Evolutionary conservation across 768 basidiomycete species (phyloP).

Genomic region (Mycena rebaudengoi): DNA sequence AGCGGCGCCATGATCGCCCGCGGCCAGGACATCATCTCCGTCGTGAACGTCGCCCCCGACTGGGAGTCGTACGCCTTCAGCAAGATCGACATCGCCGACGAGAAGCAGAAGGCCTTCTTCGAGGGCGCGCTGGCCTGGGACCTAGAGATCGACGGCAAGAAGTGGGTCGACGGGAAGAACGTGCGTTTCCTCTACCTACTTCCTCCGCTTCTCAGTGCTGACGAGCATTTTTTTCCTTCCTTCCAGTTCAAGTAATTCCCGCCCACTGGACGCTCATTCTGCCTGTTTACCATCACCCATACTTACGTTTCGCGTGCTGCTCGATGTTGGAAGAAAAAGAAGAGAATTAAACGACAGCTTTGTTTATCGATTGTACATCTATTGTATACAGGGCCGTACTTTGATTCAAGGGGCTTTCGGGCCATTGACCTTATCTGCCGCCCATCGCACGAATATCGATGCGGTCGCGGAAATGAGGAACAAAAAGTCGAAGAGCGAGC

Average conservation of each 20-base stretch:
- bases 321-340: conserved; percentile 3
- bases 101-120: conserved; percentile 87
- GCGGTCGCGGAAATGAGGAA: conserved; percentile 68
- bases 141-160: conserved; percentile 86
- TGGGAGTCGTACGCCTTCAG: conserved; percentile 89
- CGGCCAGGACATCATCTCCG: conserved; percentile 75
- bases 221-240: conserved; percentile 4
- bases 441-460: conserved; percentile 64
- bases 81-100: conserved; percentile 77
- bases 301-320: not conserved
- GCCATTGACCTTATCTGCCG: conserved; percentile 47
- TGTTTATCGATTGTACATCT: conserved; percentile 13
- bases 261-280: not conserved
- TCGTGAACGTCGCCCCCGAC: conserved; percentile 86
- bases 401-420: conserved; percentile 1
- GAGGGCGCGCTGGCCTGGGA: conserved; percentile 96
- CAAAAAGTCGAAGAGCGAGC: conserved; percentile 75
- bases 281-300: conserved; percentile 32
- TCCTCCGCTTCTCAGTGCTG: not conserved
- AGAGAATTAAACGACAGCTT: not conserved
- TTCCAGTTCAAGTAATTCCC: conserved; percentile 45
- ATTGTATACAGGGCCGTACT: not conserved
- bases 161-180: conserved; percentile 91
- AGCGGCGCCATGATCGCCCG: conserved; percentile 84
- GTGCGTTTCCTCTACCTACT: conserved; percentile 58